Evolutionary conservation across 305 asterid genomes (phyloP).

Genomic region (Rubia balearica): DNA sequence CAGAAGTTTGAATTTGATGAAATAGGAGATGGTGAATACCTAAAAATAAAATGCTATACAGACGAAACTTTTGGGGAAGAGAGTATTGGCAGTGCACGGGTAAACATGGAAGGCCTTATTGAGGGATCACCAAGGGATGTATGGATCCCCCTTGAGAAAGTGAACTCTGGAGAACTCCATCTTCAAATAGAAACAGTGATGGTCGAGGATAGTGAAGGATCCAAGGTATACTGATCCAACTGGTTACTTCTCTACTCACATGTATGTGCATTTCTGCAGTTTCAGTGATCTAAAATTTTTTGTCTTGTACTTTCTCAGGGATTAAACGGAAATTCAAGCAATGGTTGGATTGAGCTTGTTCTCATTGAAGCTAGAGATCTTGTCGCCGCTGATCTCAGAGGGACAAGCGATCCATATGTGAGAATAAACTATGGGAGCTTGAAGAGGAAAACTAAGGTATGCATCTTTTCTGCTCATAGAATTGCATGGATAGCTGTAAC

Average conservation of each 20-base stretch:
- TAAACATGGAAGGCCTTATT: conserved; percentile 88
- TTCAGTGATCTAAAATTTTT: not conserved
- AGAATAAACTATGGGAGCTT: conserved; percentile 81
- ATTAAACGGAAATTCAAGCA: conserved; percentile 34
- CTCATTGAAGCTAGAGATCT: conserved; percentile 91
- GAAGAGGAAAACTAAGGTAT: conserved; percentile 87
- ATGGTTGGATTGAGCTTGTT: conserved; percentile 88
- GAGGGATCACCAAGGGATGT: conserved; percentile 78
- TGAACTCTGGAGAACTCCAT: conserved; percentile 76
- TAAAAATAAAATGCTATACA: conserved; percentile 66
- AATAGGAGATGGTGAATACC: conserved; percentile 79
- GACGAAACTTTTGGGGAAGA: conserved; percentile 87
- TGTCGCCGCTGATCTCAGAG: conserved; percentile 92
- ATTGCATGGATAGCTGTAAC: not conserved
- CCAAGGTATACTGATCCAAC: conserved; percentile 39
- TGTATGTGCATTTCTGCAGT: not conserved
- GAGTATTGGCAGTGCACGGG: conserved; percentile 86
- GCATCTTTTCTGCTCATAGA: conserved; percentile 5
- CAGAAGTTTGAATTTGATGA: conserved; percentile 93
- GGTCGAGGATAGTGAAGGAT: conserved; percentile 45
- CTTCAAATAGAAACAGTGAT: conserved; percentile 77
- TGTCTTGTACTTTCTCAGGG: conserved; percentile 35
- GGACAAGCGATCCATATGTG: conserved; percentile 97
- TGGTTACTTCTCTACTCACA: not conserved
- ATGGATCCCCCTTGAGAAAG: conserved; percentile 86